phyloP scores from a whole-genome alignment of 1,139 yeast genomes.

The Lizanozyma gosingica region DNA sequence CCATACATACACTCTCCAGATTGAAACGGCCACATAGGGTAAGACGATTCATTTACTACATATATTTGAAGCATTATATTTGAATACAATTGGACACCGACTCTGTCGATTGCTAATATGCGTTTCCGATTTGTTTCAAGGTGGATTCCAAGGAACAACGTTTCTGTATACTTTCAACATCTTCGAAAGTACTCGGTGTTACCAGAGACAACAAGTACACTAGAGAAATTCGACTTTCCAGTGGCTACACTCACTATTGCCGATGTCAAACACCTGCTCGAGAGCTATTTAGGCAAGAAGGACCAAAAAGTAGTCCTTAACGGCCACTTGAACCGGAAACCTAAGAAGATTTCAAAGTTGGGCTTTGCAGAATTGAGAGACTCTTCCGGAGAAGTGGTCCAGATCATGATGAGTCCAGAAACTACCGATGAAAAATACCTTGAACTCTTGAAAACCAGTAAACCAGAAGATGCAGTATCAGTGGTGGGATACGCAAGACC shows the following conservation, averaged over 20 bases:
- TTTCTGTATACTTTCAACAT: too few species aligned
- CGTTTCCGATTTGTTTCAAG: too few species aligned
- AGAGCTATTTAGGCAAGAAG: conserved; percentile 6
- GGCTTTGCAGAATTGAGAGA: conserved; percentile 73
- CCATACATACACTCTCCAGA: too few species aligned
- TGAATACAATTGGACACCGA: too few species aligned
- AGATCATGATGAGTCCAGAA: conserved; percentile 45
- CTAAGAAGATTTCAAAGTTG: conserved; percentile 50
- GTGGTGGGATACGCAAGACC: conserved; percentile 48
- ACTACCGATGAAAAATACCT: conserved; percentile 27
- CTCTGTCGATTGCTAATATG: too few species aligned
- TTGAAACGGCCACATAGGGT: too few species aligned
- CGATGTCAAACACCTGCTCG: conserved; percentile 11
- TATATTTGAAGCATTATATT: too few species aligned
- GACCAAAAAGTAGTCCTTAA: conserved; percentile 30
- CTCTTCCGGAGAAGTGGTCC: conserved; percentile 55
- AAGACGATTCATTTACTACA: too few species aligned
- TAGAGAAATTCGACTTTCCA: conserved; percentile 32
- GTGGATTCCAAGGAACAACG: too few species aligned
- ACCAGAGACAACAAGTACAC: conserved; percentile 16
- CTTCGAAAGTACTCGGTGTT: conserved; percentile 5
- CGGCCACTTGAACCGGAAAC: conserved; percentile 79
- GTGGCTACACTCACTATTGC: conserved; percentile 24
- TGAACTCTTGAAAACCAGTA: conserved; percentile 37
- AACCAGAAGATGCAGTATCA: conserved; percentile 70